These are phyloP conservation scores for Sugiyamaella japonica DNA, from an alignment of 1,139 yeast genomes.

Conservation along the genomic window DNA sequence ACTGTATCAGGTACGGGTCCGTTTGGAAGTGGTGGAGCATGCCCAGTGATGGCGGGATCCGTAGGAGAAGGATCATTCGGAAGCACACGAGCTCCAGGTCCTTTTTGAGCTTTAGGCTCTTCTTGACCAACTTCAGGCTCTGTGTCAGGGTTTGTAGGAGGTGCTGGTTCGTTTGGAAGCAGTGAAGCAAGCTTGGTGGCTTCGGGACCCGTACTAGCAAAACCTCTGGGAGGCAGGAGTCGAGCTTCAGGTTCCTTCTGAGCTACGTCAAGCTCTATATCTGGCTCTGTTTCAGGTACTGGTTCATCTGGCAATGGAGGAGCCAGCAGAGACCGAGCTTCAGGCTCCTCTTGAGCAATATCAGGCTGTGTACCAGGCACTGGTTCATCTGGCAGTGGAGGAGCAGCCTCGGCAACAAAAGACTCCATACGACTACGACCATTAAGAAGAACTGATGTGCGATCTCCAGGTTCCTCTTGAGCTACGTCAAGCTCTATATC, in stretches of 20 bases:
- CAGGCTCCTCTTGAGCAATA: neutral
- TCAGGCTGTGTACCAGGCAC: constrained; percentile 1
- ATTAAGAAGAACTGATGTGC: too few species aligned
- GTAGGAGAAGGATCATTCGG: too few species aligned
- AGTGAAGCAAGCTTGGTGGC: too few species aligned
- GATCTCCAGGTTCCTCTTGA: too few species aligned
- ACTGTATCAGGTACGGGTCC: constrained; percentile 25
- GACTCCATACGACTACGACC: too few species aligned
- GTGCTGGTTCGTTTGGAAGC: constrained; percentile 25
- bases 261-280: neutral
- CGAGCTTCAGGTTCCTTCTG: neutral
- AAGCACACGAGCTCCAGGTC: too few species aligned
- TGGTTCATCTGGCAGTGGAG: constrained; percentile 22
- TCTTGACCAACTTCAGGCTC: neutral
- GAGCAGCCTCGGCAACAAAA: too few species aligned
- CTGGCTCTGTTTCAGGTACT: neutral
- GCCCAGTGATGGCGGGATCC: too few species aligned
- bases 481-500: constrained; percentile 5
- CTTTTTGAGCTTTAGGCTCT: too few species aligned
- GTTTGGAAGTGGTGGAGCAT: constrained; percentile 20
- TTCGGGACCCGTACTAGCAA: too few species aligned
- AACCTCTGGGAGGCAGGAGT: too few species aligned
- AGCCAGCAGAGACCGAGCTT: too few species aligned
- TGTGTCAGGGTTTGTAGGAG: constrained; percentile 21
- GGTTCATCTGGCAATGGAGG: neutral